Conservation (phyloP, 2,329 filamentous ascomycete genomes). For the Didymella pomorum region DNA sequence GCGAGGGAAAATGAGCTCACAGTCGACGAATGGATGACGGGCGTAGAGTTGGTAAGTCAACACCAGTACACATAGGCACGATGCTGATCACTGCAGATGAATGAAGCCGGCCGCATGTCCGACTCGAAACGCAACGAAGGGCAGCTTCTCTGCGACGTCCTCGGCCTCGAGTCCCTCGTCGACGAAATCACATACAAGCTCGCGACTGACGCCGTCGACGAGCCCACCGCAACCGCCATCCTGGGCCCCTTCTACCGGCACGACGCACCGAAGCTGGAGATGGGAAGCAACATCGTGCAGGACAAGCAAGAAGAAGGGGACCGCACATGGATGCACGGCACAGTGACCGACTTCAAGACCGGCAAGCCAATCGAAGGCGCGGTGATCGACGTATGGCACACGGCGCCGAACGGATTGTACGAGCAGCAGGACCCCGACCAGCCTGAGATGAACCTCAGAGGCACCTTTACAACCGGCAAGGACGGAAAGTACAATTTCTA, state of each 20-base stretch:
- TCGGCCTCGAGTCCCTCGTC: conserved; percentile 68
- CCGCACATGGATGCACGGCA: conserved; percentile 71
- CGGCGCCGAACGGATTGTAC: conserved; percentile 71
- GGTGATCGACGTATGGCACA: conserved; percentile 80
- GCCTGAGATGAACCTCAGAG: conserved; percentile 76
- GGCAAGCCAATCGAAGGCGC: conserved; percentile 71
- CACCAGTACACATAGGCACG: not conserved
- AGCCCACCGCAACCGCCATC: conserved; percentile 76
- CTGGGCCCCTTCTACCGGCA: conserved; percentile 85
- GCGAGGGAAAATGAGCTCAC: conserved; percentile 78
- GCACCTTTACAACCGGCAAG: conserved; percentile 72
- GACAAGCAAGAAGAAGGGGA: conserved; percentile 57
- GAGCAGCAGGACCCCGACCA: conserved; percentile 78
- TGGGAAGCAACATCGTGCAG: conserved; percentile 71
- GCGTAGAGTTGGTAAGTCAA: conserved; percentile 68
- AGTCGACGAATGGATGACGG: conserved; percentile 78
- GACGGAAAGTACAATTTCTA: conserved; percentile 67
- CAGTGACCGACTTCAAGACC: conserved; percentile 64
- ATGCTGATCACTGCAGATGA: conserved; percentile 54
- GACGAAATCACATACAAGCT: conserved; percentile 81
- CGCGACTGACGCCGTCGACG: conserved; percentile 58
- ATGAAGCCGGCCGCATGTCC: conserved; percentile 70
- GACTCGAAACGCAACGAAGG: conserved; percentile 69
- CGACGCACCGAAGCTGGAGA: conserved; percentile 73
- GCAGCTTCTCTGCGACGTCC: conserved; percentile 66